Evolutionary conservation across 768 basidiomycete genomes (phyloP), one percentile per base, ranked within the genome.

Genomic region (Candolleomyces efflorescens): DNA sequence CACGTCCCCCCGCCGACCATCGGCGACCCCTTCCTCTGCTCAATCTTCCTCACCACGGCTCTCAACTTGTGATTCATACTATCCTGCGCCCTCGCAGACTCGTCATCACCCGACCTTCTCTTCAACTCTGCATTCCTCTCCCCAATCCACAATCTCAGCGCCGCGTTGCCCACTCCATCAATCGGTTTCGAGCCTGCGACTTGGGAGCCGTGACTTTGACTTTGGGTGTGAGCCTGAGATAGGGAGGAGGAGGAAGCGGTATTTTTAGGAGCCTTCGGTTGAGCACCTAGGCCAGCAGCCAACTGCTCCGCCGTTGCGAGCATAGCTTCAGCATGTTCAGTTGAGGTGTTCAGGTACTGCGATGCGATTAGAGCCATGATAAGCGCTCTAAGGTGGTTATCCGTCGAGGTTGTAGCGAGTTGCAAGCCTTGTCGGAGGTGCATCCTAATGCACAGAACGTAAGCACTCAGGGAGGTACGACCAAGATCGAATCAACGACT

Each of bases 361-460:
- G 85, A 78, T 1, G 89, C 78, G 11, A 86, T 79, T 15, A 91
- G 76, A 2, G 86, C 82, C 17, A 92, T 74, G 2, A 90, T 75
- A 1, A 90, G 72, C 12, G 87, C 87, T 9, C 89, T 85, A 18
- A 90, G 71, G 65, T 91, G 82, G 60, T 90, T 92, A 59, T 92
- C 90, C 18, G 79, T 82, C 3, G 86, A 77, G 1, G 68, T 63
- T 1, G 81, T 84, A 0, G 84, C 81, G 13, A 86, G 72, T 12
- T 78, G 75, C 1, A 92, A 76, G 0, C 89, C 85, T 0, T 71
- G 68, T 55, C 85, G 85, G n/a, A 81, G 73, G 52, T 85, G 78
- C 54, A 80, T 74, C 62, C 86, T 89, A 65, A 13, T 44, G 9
- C 18, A 38, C 23, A 47, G 55, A 32, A 32, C 3, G 52, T 58